These are phyloP conservation scores for Terana coerulea DNA, from an alignment of 768 basidiomycete genomes.

Conservation along the genomic window DNA sequence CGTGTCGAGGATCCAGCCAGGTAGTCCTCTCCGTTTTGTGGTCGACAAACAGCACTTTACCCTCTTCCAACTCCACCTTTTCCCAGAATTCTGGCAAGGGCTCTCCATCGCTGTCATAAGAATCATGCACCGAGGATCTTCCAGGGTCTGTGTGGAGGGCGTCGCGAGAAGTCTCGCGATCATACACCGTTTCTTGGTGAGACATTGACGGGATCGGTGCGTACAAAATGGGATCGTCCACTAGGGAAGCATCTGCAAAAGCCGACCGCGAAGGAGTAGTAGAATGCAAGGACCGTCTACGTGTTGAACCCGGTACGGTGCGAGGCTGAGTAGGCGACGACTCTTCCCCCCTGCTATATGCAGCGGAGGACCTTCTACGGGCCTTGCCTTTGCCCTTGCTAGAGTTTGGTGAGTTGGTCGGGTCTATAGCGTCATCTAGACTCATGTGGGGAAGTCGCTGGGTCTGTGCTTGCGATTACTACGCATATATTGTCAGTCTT, in stretches of 20 bases:
- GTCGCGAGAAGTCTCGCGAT: too few species aligned
- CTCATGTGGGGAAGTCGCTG: too few species aligned
- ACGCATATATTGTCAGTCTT: background rate
- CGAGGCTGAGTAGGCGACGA: too few species aligned
- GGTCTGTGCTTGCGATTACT: background rate
- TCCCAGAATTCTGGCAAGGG: conserved; percentile 14
- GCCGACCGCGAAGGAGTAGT: background rate
- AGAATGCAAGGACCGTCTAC: too few species aligned
- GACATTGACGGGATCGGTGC: background rate
- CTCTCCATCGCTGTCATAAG: background rate
- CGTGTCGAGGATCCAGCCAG: conserved; percentile 93
- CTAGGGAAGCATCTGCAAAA: background rate
- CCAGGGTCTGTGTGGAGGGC: background rate
- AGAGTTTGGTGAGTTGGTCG: too few species aligned
- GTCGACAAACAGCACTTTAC: conserved; percentile 90
- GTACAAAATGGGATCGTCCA: background rate
- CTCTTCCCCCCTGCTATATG: too few species aligned
- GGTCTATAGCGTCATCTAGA: background rate
- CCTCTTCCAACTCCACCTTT: conserved; percentile 1
- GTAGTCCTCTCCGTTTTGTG: conserved; percentile 99
- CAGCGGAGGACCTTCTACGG: background rate
- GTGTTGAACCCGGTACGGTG: too few species aligned
- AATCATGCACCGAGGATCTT: background rate
- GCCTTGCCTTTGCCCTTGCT: background rate
- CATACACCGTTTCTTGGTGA: background rate